Evolutionary conservation across 805 yeast genomes (phyloP), one percentile per base, ranked within the genome.

Genomic region (Barnettozyma sp.): DNA sequence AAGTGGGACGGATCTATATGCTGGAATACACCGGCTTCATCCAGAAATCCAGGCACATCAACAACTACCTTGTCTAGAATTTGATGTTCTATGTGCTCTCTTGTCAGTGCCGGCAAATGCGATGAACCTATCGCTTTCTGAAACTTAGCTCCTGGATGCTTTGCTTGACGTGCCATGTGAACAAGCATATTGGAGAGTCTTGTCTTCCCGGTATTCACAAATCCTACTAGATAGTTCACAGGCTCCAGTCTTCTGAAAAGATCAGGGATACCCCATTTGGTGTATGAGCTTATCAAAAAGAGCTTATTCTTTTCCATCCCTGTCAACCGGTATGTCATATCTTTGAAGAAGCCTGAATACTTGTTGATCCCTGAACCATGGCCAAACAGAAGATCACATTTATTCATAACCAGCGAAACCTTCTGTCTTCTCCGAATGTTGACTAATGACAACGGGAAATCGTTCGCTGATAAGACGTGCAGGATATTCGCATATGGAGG

Each of bases 201-300:
- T 3, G 85, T 75, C 52, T 82, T 82, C 1, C 94, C 94, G 11
- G 73, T 66, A 49, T 82, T 82, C 9, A 80, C 75, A 40, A 67
- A 68, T 1, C 94, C 94, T 15, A 82, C 59, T 21, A 82, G 55
- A 48, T 72, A 77, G 7, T 71, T 54, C 22, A 60, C 57, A 7
- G 31, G 15, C 0, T 64, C 63, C 7, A 80, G 48, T 6, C 47
- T 47, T 2, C 56, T 46, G 7, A 65, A 43, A 3, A 81, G 48
- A 2, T 51, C 46, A 2, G 59, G 48, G 3, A 72, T 48, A 22
- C 71, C 66, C 87, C 87, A 79, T 18, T 65, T 63, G 7, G 59
- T 57, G 22, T 57, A 60, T 0, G 78, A 76, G 38, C 82, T 73
- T 2, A 67, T 70, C 4, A 74, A 46, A 29, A 64, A 52, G 2